Evolutionary conservation across 192 early-diverging fungal genomes (phyloP), one percentile per base, ranked within the genome.

Genomic region (Backusella macrospora): DNA sequence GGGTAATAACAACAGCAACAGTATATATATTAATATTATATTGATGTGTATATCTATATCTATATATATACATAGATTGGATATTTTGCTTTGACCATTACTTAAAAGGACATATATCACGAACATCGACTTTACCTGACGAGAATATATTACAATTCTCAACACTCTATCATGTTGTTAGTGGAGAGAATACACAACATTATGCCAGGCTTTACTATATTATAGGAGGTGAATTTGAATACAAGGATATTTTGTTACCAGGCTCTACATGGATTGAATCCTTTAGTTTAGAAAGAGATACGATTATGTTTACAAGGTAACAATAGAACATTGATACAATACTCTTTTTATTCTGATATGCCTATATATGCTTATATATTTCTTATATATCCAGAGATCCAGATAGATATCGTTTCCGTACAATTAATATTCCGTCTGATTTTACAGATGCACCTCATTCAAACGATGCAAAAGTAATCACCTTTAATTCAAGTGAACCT

Each of bases 291-390:
- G 76, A 78, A 59, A 62, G 73, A 1, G 44, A 75, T 14, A 63
- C 45, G 12, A 52, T 82, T 14, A 26, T 82, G n/a, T 82, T 78
- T 73, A 59, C 76, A 34, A 65, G 80, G 76, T 77, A 81, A 72
- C 8, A 23, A 6, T 26, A 62, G 8, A 7, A 14, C 1, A 14
- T 37, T 62, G 62, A 7, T 55, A n/a, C 0, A n/a, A 0, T 21
- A 18, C 8, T 46, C 29, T 47, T n/a, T 49, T 70, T 29, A 39
- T 42, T 44, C 40, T 39, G 16, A 47, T n/a, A n/a, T n/a, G n/a
- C n/a, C n/a, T n/a, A 52, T 14, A 52, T 46, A 21, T 48, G 8
- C 18, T 34, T 34, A 34, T 34, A 34, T 34, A 34, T 34, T 34
- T 74, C 65, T 49, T 45, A 46, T 26, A 55, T 45, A 44, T 42